Percentiles rank a stretch among this genome's conserved stretches.
Evolutionary conservation across 805 yeast species (phyloP).

Genomic region (Nakazawaea anatomiae): DNA sequence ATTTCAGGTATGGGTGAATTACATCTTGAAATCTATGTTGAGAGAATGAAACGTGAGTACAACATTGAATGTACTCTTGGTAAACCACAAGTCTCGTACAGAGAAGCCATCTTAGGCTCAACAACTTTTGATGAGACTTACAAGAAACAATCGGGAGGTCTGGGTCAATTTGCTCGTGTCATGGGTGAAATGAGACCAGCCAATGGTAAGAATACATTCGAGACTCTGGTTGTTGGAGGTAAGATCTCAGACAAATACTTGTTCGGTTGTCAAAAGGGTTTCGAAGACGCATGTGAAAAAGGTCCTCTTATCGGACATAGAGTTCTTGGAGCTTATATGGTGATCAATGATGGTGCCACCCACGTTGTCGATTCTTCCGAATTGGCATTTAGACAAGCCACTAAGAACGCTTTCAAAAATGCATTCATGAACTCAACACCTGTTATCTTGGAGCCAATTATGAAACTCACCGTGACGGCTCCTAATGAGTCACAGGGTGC

Average conservation of each 20-base stretch:
- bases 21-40: constrained; percentile 95
- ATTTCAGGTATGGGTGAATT: constrained; percentile 98
- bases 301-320: constrained; percentile 96
- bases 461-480: constrained; percentile 89
- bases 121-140: constrained; percentile 88
- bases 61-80: constrained; percentile 94
- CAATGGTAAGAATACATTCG: constrained; percentile 64
- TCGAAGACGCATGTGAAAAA: constrained; percentile 89
- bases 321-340: constrained; percentile 90
- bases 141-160: constrained; percentile 98
- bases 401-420: constrained; percentile 85
- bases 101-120: constrained; percentile 78
- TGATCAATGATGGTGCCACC: constrained; percentile 93
- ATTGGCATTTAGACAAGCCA: constrained; percentile 90
- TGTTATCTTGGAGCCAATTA: constrained; percentile 90
- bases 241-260: constrained; percentile 92
- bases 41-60: constrained; percentile 96
- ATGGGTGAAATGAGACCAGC: constrained; percentile 72
- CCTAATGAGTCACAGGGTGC: constrained; percentile 96
- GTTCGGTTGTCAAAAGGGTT: constrained; percentile 91
- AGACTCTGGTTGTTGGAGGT: constrained; percentile 92
- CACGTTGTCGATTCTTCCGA: constrained; percentile 98
- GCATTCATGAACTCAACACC: constrained; percentile 84
- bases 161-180: constrained; percentile 98
- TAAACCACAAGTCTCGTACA: constrained; percentile 95